Base-by-base conservation (phyloP, 1,139 yeast genomes). In the Pichia kudriavzevii region DNA sequence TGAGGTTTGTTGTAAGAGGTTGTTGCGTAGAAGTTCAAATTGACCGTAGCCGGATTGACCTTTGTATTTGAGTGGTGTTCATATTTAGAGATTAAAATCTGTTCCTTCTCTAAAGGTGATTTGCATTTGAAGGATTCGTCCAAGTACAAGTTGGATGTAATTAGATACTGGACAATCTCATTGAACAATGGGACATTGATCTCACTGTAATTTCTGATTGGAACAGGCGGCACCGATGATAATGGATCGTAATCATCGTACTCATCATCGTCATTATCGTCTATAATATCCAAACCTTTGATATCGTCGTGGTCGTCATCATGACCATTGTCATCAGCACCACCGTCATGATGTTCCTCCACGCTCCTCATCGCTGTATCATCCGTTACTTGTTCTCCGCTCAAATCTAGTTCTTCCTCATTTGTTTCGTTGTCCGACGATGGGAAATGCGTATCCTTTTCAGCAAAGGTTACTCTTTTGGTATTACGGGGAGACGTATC, bases 41-140 rank as follows among this genome's bases (percentile, higher is more conserved):
- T 45, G 7, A 48, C 39, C 22, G 28, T 24, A 4, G 11, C 9
- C 8, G 30, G 28, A 22, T 41, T 34, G 19, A 42, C 39, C 22
- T 42, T 39, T 7, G 50, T 40, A 13, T 41, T 36, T 21, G 42
- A 38, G 8, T 48, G 41, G 24, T 45, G 38, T 36, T 55, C 48
- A 40, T 54, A 59, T 4, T 47, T 52, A 4, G 45, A 36, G 9
- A 59, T 36, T 8, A 59, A 40, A 13, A 35, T 38, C 8, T 27
- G 24, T 22, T 50, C 50, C 41, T 68, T 67, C 27, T 63, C 63
- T 7, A 44, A 44, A 7, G 67, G 63, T 2, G 66, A 40, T 20
- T 65, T 48, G 3, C 44, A 49, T 29, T 59, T 53, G 40, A 69
- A 70, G 5, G 52, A 45, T 2, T 64, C 59, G 37, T 61, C 60